phyloP scores from a whole-genome alignment of 2,329 filamentous ascomycete genomes.

The Colletotrichum echinochloae region DNA sequence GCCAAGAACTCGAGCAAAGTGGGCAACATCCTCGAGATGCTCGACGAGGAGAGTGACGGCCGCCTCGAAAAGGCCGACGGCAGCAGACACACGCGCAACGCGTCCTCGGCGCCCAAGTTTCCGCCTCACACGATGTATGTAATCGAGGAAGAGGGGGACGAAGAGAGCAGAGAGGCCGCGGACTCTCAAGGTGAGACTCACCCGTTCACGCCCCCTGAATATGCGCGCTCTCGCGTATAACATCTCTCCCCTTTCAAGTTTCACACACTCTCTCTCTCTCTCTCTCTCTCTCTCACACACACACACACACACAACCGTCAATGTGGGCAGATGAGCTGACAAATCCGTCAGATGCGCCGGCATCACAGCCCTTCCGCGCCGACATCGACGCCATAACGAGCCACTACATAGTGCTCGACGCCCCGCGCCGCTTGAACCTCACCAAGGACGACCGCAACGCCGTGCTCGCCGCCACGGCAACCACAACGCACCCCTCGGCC shows the following conservation, averaged over 20 bases:
- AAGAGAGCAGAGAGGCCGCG: not conserved
- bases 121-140: slow-evolving; percentile 24
- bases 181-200: slow-evolving; percentile 20
- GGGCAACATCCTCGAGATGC: slow-evolving; percentile 41
- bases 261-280: too few relatives aligned
- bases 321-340: not conserved
- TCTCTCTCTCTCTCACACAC: too few relatives aligned
- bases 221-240: not conserved
- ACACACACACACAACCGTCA: not conserved
- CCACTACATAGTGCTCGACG: slow-evolving; percentile 53
- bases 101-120: slow-evolving; percentile 32
- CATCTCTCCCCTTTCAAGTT: too few relatives aligned
- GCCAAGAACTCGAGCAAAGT: slow-evolving; percentile 40
- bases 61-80: slow-evolving; percentile 12
- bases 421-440: slow-evolving; percentile 53
- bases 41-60: slow-evolving; percentile 38
- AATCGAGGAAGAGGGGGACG: not conserved
- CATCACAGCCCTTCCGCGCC: slow-evolving; percentile 54
- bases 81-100: not conserved
- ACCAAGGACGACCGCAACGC: slow-evolving; percentile 52
- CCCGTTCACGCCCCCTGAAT: slow-evolving; percentile 33
- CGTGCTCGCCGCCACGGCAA: slow-evolving; percentile 54
- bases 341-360: not conserved
- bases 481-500: slow-evolving; percentile 60
- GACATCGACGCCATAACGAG: slow-evolving; percentile 52